A percentile compares a stretch with the other conserved stretches of the same genome.
Conservation (phyloP, 371 early-diverging fungal species). For the Cokeromyces recurvatus region DNA sequence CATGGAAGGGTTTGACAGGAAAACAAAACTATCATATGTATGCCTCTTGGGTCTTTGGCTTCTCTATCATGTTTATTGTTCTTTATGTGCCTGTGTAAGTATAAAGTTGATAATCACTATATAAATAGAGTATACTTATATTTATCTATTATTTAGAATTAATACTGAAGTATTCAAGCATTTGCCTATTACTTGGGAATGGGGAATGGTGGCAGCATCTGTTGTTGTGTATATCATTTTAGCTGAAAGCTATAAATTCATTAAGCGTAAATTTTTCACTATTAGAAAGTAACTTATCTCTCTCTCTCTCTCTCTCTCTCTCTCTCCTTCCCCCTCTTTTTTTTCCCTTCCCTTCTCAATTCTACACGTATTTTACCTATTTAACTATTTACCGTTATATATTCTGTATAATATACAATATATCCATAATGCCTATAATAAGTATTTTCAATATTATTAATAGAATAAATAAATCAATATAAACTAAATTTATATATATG, state of each 20-base stretch:
- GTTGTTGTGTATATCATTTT: conserved; percentile 53
- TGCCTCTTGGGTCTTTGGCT: conserved; percentile 47
- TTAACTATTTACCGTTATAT: no score
- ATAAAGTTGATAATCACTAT: conserved; percentile 5
- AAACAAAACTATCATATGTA: conserved; percentile 58
- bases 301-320: no score
- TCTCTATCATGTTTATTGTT: conserved; percentile 51
- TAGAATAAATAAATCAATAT: no score
- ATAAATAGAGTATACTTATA: no score
- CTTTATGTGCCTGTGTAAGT: conserved; percentile 62
- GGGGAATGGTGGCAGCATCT: conserved; percentile 64
- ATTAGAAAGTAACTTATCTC: no score
- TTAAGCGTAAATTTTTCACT: conserved; percentile 25
- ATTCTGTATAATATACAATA: no score
- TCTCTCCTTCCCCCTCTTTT: no score
- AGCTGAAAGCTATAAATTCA: conserved; percentile 51
- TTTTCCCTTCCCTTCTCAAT: no score
- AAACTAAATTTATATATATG: no score
- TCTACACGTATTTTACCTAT: no score
- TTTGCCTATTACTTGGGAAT: conserved; percentile 63
- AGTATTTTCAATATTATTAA: no score
- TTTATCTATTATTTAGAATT: conserved; percentile 29
- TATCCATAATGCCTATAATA: no score
- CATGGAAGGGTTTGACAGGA: conserved; percentile 28
- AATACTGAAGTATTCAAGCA: conserved; percentile 69